These are phyloP conservation scores for Sphaerulina populicola DNA, from an alignment of 2,329 filamentous ascomycete genomes.

Conservation along the genomic window DNA sequence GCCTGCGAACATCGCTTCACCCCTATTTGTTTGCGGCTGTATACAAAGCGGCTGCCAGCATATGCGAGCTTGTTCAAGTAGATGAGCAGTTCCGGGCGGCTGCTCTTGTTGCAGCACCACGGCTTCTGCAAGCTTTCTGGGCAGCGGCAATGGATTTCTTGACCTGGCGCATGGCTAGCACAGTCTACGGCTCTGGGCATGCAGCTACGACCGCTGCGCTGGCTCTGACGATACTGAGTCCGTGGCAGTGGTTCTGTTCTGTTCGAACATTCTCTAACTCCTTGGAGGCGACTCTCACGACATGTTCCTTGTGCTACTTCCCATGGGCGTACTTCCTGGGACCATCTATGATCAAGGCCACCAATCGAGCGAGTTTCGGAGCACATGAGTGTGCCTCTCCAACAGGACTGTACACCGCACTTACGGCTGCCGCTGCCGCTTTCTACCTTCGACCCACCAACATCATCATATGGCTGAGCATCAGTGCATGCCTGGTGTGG, in stretches of 20 bases:
- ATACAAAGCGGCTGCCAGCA: conserved; percentile 55
- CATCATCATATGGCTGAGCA: conserved; percentile 67
- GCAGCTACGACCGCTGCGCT: conserved; percentile 60
- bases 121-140: conserved; percentile 65
- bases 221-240: conserved; percentile 61
- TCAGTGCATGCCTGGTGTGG: conserved; percentile 50
- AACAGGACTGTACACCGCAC: conserved; percentile 41
- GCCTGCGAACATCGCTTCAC: conserved; percentile 82
- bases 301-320: conserved; percentile 71
- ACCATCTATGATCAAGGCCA: background rate
- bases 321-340: conserved; percentile 57
- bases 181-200: conserved; percentile 60
- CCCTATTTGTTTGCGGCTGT: conserved; percentile 73
- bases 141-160: conserved; percentile 76
- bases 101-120: conserved; percentile 64
- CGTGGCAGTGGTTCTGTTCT: conserved; percentile 96
- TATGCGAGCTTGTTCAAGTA: conserved; percentile 49
- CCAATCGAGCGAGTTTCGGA: background rate
- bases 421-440: conserved; percentile 69
- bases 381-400: background rate
- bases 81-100: conserved; percentile 52
- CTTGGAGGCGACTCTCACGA: conserved; percentile 79
- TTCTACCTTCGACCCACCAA: conserved; percentile 87
- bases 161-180: conserved; percentile 72
- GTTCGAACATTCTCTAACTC: conserved; percentile 91